Evolutionary conservation across 495 filamentous ascomycete genomes (phyloP).

Genomic region (Ramalina intermedia): DNA sequence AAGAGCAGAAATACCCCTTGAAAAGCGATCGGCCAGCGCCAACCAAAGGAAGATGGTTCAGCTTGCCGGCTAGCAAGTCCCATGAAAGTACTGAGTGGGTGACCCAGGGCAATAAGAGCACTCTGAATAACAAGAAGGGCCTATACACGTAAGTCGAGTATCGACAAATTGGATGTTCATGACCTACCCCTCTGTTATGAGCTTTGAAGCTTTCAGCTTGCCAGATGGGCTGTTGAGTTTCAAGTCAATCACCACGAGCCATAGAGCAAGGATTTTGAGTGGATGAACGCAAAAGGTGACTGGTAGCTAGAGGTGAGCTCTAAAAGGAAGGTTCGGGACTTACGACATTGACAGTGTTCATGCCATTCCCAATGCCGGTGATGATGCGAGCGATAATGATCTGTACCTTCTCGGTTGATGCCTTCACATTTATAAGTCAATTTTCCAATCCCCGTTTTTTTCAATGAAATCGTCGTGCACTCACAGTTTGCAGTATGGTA

Average conservation of each 20-base stretch:
- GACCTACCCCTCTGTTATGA: slow-evolving; percentile 15
- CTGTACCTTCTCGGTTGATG: slow-evolving; percentile 21
- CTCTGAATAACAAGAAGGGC: slow-evolving; percentile 14
- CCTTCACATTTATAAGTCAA: no score
- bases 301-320: no score
- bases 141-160: background rate
- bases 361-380: slow-evolving; percentile 20
- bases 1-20: slow-evolving; percentile 16
- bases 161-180: background rate
- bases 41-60: slow-evolving; percentile 13
- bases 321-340: no score
- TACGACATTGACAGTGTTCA: slow-evolving; percentile 14
- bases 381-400: slow-evolving; percentile 29
- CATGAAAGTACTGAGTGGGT: slow-evolving; percentile 16
- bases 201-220: slow-evolving; percentile 14
- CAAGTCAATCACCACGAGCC: no score
- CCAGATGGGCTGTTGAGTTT: slow-evolving; percentile 7
- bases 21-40: slow-evolving; percentile 16
- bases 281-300: no score
- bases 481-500: slow-evolving; percentile 19
- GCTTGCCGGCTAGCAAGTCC: slow-evolving; percentile 13
- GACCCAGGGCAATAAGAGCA: slow-evolving; percentile 13
- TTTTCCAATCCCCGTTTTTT: no score
- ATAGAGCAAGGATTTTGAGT: no score
- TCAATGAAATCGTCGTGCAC: no score